These are phyloP conservation scores for Cytospora piceae DNA, from an alignment of 2,329 filamentous ascomycete species.

Conservation along the genomic window DNA sequence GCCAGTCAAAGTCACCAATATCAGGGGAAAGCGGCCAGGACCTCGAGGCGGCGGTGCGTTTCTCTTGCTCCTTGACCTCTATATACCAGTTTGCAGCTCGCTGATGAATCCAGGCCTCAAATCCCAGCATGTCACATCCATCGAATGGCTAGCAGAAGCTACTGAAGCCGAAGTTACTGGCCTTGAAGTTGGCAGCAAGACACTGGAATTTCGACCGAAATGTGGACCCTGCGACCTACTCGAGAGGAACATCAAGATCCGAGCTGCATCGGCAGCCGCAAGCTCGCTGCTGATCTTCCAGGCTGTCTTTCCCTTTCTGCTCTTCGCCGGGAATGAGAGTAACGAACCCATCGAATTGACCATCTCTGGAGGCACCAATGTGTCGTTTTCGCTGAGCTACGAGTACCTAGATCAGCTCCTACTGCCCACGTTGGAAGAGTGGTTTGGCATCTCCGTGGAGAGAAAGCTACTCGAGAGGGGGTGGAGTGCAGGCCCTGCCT, in stretches of 20 bases:
- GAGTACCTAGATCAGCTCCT: slow-evolving; percentile 67
- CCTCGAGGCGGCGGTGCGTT: slow-evolving; percentile 39
- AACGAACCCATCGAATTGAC: slow-evolving; percentile 51
- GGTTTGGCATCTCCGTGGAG: slow-evolving; percentile 54
- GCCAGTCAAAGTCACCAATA: slow-evolving; percentile 56
- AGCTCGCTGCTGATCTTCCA: slow-evolving; percentile 63
- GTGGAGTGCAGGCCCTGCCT: slow-evolving; percentile 51
- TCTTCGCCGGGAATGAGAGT: slow-evolving; percentile 55
- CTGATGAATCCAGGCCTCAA: slow-evolving; percentile 53
- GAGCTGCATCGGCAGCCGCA: slow-evolving; percentile 53
- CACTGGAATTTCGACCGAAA: slow-evolving; percentile 52
- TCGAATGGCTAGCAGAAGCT: slow-evolving; percentile 56
- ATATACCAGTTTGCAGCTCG: neutral
- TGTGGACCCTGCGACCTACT: slow-evolving; percentile 44
- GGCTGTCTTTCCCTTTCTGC: slow-evolving; percentile 61
- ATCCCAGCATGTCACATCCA: slow-evolving; percentile 61
- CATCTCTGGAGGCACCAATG: slow-evolving; percentile 64
- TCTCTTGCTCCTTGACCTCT: neutral
- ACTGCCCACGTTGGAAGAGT: slow-evolving; percentile 55
- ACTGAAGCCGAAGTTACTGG: slow-evolving; percentile 56
- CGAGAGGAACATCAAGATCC: slow-evolving; percentile 52
- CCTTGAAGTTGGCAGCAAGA: slow-evolving; percentile 54
- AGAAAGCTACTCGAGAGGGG: slow-evolving; percentile 50
- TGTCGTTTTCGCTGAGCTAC: slow-evolving; percentile 59
- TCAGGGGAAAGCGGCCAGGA: slow-evolving; percentile 57